Evolutionary conservation across 495 filamentous ascomycete species (phyloP), one percentile per base, ranked within the genome.

Genomic region (Lophiostoma macrostomum): DNA sequence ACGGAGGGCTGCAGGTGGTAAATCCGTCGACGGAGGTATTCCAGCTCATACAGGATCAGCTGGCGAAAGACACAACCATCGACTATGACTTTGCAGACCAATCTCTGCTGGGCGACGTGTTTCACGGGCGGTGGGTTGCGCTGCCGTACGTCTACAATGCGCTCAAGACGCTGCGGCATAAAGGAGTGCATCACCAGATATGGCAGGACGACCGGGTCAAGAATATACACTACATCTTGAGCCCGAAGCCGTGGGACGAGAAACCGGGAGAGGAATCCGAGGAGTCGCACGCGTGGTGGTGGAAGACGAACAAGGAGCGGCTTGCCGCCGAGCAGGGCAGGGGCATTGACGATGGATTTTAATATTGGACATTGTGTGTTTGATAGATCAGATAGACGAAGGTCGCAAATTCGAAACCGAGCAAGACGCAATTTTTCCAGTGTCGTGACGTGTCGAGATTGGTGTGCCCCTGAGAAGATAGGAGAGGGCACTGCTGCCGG

Each of bases 131-230:
- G 8, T 94, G 88, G 88, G 81, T 86, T 5, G 67, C 82, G 6
- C 66, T 94, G 37, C 83, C 86, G 22, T 93, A 90, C 50, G 73
- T 80, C 20, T 93, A 91, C 68, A 94, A 94, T 68, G 88, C 85
- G 36, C 70, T 93, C 35, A 91, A 90, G 73, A 88, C 88, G 14
- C 56, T 90, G 66, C 75, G 87, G 30, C 78, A 78, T 79, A 63
- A 75, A 31, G 78, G 75, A 5, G 84, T 89, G 45, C 88, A 94
- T 56, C 69, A 73, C 36, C 63, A 74, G 30, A 87, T 91, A 47
- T 93, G 88, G 88, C 69, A 76, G 24, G 88, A 93, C 64, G 80
- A 82, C 12, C 59, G 76, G 51, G 85, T 93, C 14, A 89, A 86
- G 75, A 88, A 87, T 65, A 64, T 91, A 14, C 88, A 93, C 65